Conservation (phyloP, 2,329 filamentous ascomycete species). For the Beauveria asiatica region DNA sequence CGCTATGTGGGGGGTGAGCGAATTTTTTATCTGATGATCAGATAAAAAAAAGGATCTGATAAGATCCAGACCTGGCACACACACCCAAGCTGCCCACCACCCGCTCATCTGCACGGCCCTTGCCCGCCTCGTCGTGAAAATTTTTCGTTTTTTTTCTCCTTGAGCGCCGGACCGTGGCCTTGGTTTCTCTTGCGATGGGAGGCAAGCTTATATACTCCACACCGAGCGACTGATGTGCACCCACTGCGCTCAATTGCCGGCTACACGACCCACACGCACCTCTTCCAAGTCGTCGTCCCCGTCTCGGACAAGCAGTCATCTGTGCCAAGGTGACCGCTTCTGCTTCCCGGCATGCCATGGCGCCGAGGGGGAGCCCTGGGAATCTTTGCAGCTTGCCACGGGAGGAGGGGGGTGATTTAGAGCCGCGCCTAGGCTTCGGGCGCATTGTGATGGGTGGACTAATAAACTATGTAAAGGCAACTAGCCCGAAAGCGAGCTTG, state of each 20-base stretch:
- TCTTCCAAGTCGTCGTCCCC: not conserved
- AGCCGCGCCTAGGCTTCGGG: not conserved
- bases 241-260: conserved; percentile 6
- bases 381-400: not conserved
- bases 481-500: not conserved
- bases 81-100: not conserved
- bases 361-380: not conserved
- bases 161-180: not conserved
- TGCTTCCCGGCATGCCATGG: too few relatives aligned
- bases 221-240: not conserved
- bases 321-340: not conserved
- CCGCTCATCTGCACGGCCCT: not conserved
- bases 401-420: not conserved
- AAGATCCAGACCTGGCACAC: conserved; percentile 23
- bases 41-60: conserved; percentile 39
- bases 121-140: not conserved
- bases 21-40: conserved; percentile 45
- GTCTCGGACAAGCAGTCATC: not conserved
- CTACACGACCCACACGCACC: conserved; percentile 4
- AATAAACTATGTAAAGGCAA: not conserved
- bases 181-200: not conserved
- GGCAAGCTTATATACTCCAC: conserved; percentile 2
- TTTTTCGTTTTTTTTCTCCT: not conserved
- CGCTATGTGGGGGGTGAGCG: conserved; percentile 28
- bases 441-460: not conserved